A percentile compares a stretch with the other conserved stretches of the same genome.
phyloP scores from a whole-genome alignment of 768 basidiomycete species.

The Podaxis sp. region DNA sequence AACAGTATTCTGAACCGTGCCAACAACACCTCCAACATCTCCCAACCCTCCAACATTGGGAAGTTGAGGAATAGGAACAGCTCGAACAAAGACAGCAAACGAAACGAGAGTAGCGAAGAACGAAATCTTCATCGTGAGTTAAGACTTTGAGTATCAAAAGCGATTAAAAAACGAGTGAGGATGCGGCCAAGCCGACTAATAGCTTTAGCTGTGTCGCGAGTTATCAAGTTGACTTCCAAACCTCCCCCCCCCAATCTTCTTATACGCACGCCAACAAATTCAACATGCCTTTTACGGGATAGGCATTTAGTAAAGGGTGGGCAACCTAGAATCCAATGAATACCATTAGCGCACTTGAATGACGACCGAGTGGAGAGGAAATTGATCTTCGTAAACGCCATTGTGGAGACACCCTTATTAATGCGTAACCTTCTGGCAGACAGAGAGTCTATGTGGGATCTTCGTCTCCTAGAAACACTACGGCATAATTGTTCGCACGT shows the following conservation, averaged over 20 bases:
- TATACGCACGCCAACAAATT: not conserved
- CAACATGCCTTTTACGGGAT: not conserved
- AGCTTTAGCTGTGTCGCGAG: not conserved
- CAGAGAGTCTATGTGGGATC: not conserved
- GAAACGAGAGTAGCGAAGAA: not conserved
- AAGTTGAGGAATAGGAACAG: not conserved
- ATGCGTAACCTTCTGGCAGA: not conserved
- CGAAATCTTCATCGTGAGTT: not conserved
- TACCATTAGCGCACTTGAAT: not conserved
- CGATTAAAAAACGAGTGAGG: not conserved
- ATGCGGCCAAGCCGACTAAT: not conserved
- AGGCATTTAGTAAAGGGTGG: not conserved
- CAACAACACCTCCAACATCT: not conserved
- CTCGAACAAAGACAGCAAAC: not conserved
- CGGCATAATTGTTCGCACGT: not conserved
- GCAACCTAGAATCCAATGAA: not conserved
- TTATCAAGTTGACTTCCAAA: not conserved
- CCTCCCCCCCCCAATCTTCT: not conserved
- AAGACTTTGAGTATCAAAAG: not conserved
- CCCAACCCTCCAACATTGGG: not conserved
- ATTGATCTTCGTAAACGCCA: too few species aligned
- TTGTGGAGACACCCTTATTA: not conserved
- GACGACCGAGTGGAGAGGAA: too few species aligned
- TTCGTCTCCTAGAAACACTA: too few species aligned
- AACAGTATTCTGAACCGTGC: not conserved